Evolutionary conservation across 306 rosid genomes (phyloP).

Genomic region (Fragaria ananassa): DNA sequence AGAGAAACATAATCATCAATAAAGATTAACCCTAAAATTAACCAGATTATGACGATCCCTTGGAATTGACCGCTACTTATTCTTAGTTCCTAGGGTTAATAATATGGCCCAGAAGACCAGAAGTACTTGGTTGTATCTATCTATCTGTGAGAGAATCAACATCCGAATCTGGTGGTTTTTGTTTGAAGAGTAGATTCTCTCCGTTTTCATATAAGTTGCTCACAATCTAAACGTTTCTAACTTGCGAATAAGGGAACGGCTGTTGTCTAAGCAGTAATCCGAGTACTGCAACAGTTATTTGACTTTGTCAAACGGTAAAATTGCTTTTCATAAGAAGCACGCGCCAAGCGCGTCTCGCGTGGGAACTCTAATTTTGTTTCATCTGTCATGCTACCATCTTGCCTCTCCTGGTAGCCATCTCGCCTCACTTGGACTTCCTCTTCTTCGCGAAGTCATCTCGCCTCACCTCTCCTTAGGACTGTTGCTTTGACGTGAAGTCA

Average conservation of each 20-base stretch:
- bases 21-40: not conserved
- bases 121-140: not conserved
- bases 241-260: not conserved
- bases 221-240: not conserved
- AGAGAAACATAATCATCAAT: not conserved
- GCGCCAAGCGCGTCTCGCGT: too few species aligned
- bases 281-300: too few species aligned
- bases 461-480: too few species aligned
- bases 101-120: not conserved
- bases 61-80: not conserved
- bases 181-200: not conserved
- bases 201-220: constrained; percentile 2
- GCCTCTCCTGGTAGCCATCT: too few species aligned
- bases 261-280: too few species aligned
- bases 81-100: not conserved
- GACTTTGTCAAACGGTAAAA: too few species aligned
- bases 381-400: too few species aligned
- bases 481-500: too few species aligned
- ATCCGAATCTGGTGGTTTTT: not conserved
- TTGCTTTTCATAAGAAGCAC: too few species aligned
- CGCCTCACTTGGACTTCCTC: too few species aligned
- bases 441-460: too few species aligned
- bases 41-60: not conserved
- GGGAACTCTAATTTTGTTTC: too few species aligned
- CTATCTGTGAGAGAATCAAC: not conserved